Evolutionary conservation across 1,284 basidiomycete species (phyloP), one percentile per base, ranked within the genome.

Genomic region (Sporisorium scitamineum): DNA sequence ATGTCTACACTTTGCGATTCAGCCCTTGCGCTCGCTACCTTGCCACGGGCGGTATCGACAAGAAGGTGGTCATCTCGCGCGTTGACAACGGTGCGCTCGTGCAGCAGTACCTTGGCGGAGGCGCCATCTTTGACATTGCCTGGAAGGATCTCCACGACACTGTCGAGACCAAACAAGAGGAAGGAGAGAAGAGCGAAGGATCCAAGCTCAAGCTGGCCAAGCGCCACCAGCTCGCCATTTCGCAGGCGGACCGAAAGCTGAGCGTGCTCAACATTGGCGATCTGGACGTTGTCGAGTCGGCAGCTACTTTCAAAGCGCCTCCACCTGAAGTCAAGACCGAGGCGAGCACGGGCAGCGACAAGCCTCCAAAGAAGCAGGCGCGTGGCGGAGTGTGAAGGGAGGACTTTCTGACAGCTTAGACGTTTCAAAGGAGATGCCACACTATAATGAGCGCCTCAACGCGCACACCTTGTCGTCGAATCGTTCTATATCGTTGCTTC

Each of bases 1-100:
- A 71, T 26, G 83, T 85, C 39, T 82, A 82, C 72, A 76, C 80
- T 2, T 39, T 84, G 34, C 74, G 78, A 20, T 85, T 82, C 61
- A 80, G 78, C 34, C 83, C 84, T 0, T 80, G 79, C 56, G 83
- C 76, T 8, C 71, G 79, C 16, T 84, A 79, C 60, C 53, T 85
- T 10, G 83, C 80, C 2, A 84, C 84, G 1, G 84, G 84, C 11
- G 81, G 82, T 11, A 81, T 83, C 54, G 84, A 85, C 63, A 70
- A 76, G 61, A 75, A 74, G 54, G 78, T 83, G 20, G 34, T 77
- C 39, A 71, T 85, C 31, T 76, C 78, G 20, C 75, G 81, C 10
- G 68, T 83, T 26, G 60, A 78, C 67, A 74, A 70, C 39, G 77
- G 77, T 13, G 70, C 67, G 20, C 48, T 79, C 7, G 77, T 77